phyloP scores from a whole-genome alignment of 768 basidiomycete genomes.

The Amanita pseudoporphyria region DNA sequence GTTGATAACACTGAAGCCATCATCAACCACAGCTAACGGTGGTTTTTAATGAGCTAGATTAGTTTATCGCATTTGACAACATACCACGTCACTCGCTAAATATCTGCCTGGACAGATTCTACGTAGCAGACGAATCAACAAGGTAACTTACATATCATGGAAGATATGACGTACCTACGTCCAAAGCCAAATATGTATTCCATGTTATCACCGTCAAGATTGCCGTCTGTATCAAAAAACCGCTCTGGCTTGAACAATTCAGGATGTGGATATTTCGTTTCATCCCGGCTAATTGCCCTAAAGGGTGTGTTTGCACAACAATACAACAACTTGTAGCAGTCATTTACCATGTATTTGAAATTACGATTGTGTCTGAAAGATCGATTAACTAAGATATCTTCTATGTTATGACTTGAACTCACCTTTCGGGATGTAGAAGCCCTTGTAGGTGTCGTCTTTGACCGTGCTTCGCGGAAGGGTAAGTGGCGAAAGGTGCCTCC shows the following conservation, averaged over 20 bases:
- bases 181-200: slow-evolving; percentile 24
- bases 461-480: neutral
- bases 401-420: neutral
- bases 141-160: no score
- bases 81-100: slow-evolving; percentile 14
- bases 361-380: neutral
- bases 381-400: neutral
- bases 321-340: neutral
- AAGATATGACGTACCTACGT: no score
- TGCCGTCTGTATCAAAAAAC: neutral
- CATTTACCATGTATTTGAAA: neutral
- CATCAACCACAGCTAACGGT: neutral
- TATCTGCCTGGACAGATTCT: slow-evolving; percentile 18
- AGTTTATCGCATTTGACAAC: neutral
- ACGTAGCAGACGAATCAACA: neutral
- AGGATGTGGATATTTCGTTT: slow-evolving; percentile 7
- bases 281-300: slow-evolving; percentile 8
- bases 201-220: slow-evolving; percentile 6
- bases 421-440: slow-evolving; percentile 5
- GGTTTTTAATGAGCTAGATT: no score
- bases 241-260: neutral
- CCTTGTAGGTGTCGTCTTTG: slow-evolving; percentile 3
- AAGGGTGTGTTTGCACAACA: neutral
- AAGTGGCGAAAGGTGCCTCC: slow-evolving; percentile 1
- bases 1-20: neutral